These are phyloP conservation scores for Omphalotus guepiniiformis DNA, from an alignment of 768 basidiomycete genomes.

Conservation along the genomic window DNA sequence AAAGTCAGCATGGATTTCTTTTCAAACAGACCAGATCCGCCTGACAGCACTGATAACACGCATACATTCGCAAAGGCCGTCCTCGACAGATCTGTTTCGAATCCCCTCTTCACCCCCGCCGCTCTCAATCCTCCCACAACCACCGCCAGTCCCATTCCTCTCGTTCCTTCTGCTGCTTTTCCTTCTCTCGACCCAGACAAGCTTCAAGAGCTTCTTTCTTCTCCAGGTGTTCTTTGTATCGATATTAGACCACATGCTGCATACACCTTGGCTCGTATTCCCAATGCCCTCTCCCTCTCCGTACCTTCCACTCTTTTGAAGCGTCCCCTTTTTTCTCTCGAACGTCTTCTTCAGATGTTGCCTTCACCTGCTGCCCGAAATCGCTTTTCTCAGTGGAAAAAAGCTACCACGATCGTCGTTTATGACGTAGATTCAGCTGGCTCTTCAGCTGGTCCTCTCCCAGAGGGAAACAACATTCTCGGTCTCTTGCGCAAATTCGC, in stretches of 20 bases:
- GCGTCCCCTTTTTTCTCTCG: conserved; percentile 80
- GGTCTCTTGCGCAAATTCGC: conserved; percentile 76
- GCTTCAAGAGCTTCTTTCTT: conserved; percentile 12
- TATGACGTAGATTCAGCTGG: conserved; percentile 75
- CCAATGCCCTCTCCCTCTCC: conserved; percentile 73
- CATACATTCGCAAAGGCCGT: conserved; percentile 7
- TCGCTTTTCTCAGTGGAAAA: conserved; percentile 56
- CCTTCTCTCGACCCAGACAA: neutral
- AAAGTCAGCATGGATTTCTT: conserved; percentile 7
- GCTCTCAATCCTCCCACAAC: neutral
- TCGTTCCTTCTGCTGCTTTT: neutral
- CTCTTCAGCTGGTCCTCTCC: conserved; percentile 30
- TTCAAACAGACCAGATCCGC: neutral
- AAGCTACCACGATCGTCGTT: conserved; percentile 67
- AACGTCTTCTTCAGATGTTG: conserved; percentile 79
- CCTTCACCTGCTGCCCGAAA: conserved; percentile 51
- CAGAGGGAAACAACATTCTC: conserved; percentile 62
- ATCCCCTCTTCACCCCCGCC: conserved; percentile 1
- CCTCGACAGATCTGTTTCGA: neutral
- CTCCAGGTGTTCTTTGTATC: conserved; percentile 59
- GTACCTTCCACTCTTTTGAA: conserved; percentile 94
- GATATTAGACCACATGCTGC: conserved; percentile 87
- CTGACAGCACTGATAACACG: neutral
- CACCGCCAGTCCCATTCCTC: neutral
- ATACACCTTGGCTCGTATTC: conserved; percentile 61